These are phyloP conservation scores for Sporothrix luriei DNA, from an alignment of 2,329 filamentous ascomycete species.

Conservation along the genomic window DNA sequence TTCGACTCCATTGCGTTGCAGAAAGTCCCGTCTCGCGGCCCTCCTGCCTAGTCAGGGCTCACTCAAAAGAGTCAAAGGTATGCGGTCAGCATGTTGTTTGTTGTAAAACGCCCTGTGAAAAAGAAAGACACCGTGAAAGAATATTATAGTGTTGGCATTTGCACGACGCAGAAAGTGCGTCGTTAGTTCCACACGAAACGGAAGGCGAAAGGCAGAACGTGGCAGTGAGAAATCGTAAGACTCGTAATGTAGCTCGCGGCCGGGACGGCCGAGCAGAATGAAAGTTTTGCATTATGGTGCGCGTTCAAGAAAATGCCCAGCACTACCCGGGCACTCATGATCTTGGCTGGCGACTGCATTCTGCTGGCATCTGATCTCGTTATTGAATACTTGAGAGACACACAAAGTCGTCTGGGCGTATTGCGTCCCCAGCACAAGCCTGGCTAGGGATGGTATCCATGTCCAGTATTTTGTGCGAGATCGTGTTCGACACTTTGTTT, in stretches of 20 bases:
- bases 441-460: slow-evolving; percentile 4
- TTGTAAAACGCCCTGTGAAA: neutral
- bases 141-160: neutral
- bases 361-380: neutral
- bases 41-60: neutral
- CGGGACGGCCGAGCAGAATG: no score
- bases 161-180: neutral
- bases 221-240: neutral
- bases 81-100: slow-evolving; percentile 10
- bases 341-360: neutral
- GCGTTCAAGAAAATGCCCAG: neutral
- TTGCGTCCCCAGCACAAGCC: neutral
- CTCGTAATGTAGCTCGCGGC: neutral
- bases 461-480: no score
- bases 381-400: neutral
- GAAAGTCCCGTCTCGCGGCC: neutral
- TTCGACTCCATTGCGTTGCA: slow-evolving; percentile 9
- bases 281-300: neutral
- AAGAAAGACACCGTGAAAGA: slow-evolving; percentile 3
- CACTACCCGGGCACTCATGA: neutral
- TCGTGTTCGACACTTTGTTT: slow-evolving; percentile 1
- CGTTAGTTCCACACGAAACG: neutral
- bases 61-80: neutral
- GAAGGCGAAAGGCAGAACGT: slow-evolving; percentile 1
- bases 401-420: neutral